Conservation (phyloP, 768 basidiomycete genomes). For the Xerocomus spinulosus region DNA sequence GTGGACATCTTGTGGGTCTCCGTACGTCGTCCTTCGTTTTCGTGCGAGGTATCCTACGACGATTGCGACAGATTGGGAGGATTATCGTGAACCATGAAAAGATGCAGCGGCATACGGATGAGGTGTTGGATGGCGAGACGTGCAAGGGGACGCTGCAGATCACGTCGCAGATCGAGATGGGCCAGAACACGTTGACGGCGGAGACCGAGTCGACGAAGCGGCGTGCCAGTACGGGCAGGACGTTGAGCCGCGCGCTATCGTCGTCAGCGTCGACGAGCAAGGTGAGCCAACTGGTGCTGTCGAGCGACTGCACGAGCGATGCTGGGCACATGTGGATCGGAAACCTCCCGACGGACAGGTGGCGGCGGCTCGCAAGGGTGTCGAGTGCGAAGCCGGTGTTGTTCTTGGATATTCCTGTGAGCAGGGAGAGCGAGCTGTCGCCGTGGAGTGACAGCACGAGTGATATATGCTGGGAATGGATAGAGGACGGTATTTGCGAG, state of each 20-base stretch:
- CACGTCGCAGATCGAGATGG: constrained; percentile 18
- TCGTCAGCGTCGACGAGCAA: not conserved
- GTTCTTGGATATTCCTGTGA: not conserved
- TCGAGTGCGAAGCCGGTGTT: not conserved
- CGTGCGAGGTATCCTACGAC: no score
- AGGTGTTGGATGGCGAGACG: not conserved
- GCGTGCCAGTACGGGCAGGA: no score
- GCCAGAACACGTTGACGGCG: not conserved
- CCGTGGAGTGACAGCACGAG: not conserved
- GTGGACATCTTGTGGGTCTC: constrained; percentile 16
- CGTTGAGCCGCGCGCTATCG: no score
- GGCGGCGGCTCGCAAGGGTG: not conserved
- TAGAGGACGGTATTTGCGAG: not conserved
- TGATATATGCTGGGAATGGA: not conserved
- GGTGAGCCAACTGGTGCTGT: not conserved
- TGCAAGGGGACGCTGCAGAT: constrained; percentile 9
- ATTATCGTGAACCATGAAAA: constrained; percentile 11
- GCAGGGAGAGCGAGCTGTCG: not conserved
- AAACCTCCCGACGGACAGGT: not conserved
- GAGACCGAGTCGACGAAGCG: not conserved
- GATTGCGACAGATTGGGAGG: constrained; percentile 15
- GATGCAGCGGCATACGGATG: not conserved
- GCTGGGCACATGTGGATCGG: not conserved
- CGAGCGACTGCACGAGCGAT: not conserved
- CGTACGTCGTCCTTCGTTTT: constrained; percentile 8